Percentiles rank a stretch among this genome's conserved stretches.
phyloP scores from a whole-genome alignment of 352 stramenopile species.

The Globisporangium uncinulatum region DNA sequence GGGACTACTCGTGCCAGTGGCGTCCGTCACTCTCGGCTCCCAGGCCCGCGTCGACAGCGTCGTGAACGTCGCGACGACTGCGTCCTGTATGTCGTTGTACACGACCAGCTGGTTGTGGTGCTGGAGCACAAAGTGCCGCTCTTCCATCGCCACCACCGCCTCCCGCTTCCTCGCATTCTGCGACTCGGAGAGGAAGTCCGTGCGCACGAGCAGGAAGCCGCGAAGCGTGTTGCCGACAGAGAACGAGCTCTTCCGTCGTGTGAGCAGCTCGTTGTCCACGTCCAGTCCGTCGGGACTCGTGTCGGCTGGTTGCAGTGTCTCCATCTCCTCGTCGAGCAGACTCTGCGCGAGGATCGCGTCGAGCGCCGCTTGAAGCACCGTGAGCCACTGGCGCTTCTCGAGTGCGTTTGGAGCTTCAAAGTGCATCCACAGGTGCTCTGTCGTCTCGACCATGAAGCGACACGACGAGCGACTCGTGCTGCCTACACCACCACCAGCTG shows the following conservation, averaged over 20 bases:
- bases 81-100: conserved; percentile 22
- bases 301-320: conserved; percentile 3
- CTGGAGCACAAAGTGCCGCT: conserved; percentile 40
- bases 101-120: conserved; percentile 46
- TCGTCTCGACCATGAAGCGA: conserved; percentile 50
- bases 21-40: conserved; percentile 12
- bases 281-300: background rate
- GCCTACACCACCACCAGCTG: conserved; percentile 21
- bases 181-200: conserved; percentile 24
- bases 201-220: conserved; percentile 27
- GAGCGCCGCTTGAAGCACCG: conserved; percentile 42
- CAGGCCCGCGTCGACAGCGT: conserved; percentile 41
- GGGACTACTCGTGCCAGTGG: conserved; percentile 6
- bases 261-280: background rate
- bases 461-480: conserved; percentile 17
- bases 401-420: conserved; percentile 29
- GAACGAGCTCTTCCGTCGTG: conserved; percentile 7
- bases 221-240: background rate
- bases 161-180: conserved; percentile 21
- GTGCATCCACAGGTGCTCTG: conserved; percentile 39
- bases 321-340: conserved; percentile 33
- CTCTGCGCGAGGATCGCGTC: conserved; percentile 41
- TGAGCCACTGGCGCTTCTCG: conserved; percentile 43
- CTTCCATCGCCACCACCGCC: conserved; percentile 26
- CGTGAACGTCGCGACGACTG: conserved; percentile 28